Evolutionary conservation across 139 green algal species (phyloP).

Genomic region (Pseudopediastrum boryanum): DNA sequence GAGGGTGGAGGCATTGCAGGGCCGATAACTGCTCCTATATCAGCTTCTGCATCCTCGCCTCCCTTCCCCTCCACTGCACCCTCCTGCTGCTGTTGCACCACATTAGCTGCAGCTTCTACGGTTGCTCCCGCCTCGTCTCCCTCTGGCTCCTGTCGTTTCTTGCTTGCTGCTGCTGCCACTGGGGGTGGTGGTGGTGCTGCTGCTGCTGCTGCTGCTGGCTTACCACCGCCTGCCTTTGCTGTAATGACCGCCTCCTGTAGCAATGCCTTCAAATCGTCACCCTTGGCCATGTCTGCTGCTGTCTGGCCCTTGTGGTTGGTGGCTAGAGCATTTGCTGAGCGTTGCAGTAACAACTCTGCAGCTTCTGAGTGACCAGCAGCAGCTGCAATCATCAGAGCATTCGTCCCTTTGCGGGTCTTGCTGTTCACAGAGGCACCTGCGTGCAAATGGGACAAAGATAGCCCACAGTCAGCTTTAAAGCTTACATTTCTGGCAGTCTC

Average conservation of each 20-base stretch:
- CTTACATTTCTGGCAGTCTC: too few relatives aligned
- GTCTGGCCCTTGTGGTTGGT: constrained; percentile 59
- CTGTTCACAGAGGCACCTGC: constrained; percentile 68
- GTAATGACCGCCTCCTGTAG: constrained; percentile 16
- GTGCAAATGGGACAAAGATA: neutral
- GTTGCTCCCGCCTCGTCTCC: neutral
- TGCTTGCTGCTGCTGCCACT: constrained; percentile 31
- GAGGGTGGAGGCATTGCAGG: neutral
- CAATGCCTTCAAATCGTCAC: constrained; percentile 27
- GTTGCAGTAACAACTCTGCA: constrained; percentile 68
- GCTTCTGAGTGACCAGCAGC: constrained; percentile 56
- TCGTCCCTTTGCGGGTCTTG: constrained; percentile 74
- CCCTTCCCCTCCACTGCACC: too few relatives aligned
- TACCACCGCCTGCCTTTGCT: neutral
- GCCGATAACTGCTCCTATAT: neutral
- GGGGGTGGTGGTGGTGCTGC: constrained; percentile 17
- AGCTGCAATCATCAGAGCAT: constrained; percentile 67
- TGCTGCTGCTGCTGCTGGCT: neutral
- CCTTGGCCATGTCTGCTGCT: constrained; percentile 51
- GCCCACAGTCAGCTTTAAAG: too few relatives aligned
- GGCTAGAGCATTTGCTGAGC: constrained; percentile 61
- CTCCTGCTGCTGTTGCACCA: too few relatives aligned
- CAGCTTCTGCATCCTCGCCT: neutral
- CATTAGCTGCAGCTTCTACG: neutral
- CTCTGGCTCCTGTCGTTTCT: neutral